These are phyloP conservation scores for Agaricus blazei DNA, from an alignment of 768 basidiomycete genomes.

Conservation along the genomic window DNA sequence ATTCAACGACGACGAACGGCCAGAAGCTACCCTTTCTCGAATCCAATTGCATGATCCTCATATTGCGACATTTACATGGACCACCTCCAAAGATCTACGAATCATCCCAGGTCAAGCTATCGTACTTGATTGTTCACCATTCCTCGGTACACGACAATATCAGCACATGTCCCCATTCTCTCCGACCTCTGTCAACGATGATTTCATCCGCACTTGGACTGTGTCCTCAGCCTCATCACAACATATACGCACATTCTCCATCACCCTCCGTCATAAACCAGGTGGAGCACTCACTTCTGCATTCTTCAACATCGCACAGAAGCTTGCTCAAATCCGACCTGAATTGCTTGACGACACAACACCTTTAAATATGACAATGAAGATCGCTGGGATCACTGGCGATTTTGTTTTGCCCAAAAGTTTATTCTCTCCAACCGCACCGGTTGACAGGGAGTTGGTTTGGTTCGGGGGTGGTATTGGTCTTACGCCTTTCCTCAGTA, in stretches of 20 bases:
- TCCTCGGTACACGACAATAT: slow-evolving; percentile 43
- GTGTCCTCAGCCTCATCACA: slow-evolving; percentile 34
- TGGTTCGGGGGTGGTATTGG: slow-evolving; percentile 69
- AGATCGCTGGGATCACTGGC: slow-evolving; percentile 50
- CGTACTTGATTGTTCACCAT: slow-evolving; percentile 47
- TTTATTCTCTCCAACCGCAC: not conserved
- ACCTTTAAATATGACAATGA: slow-evolving; percentile 33
- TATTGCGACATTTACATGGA: slow-evolving; percentile 54
- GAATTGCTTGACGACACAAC: slow-evolving; percentile 36
- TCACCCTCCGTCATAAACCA: slow-evolving; percentile 53
- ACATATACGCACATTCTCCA: slow-evolving; percentile 23
- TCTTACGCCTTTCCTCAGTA: slow-evolving; percentile 56
- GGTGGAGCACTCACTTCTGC: slow-evolving; percentile 52
- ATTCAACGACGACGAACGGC: slow-evolving; percentile 22
- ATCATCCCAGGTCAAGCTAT: slow-evolving; percentile 47
- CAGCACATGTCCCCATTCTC: slow-evolving; percentile 46
- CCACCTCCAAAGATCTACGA: slow-evolving; percentile 24
- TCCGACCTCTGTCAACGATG: slow-evolving; percentile 38
- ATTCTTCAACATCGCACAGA: slow-evolving; percentile 44
- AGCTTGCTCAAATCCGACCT: slow-evolving; percentile 32
- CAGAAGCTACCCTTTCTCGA: slow-evolving; percentile 29
- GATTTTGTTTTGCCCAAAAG: slow-evolving; percentile 34
- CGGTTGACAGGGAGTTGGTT: slow-evolving; percentile 27
- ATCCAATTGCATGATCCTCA: slow-evolving; percentile 39
- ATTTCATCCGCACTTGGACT: slow-evolving; percentile 61